Conservation (phyloP, 1,139 yeast genomes). For the Entelexis sorbosivorans region DNA sequence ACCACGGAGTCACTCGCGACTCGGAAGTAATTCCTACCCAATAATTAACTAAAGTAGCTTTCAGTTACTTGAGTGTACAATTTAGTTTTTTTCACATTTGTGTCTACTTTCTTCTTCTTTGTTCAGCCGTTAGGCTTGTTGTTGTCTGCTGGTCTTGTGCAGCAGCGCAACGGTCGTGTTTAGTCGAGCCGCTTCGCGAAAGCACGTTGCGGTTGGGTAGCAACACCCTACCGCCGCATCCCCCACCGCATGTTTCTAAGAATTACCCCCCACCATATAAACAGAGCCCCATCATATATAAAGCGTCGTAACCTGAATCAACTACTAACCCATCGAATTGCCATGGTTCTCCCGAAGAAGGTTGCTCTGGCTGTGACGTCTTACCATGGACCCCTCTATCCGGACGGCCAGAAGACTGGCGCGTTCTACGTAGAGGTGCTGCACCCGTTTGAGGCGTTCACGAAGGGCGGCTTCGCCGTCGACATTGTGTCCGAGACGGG, state of each 20-base stretch:
- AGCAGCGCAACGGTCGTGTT: no score
- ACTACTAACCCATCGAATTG: no score
- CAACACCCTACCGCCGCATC: no score
- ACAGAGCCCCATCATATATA: no score
- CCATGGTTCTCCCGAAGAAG: slow-evolving; percentile 26
- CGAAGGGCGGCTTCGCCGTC: slow-evolving; percentile 41
- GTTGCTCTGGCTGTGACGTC: slow-evolving; percentile 46
- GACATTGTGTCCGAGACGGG: slow-evolving; percentile 51
- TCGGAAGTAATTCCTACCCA: background rate
- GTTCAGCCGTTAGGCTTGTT: no score
- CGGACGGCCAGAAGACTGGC: slow-evolving; percentile 48
- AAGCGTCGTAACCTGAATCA: background rate
- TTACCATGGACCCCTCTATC: slow-evolving; percentile 42
- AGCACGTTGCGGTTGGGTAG: no score
- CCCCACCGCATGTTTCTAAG: no score
- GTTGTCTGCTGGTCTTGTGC: no score
- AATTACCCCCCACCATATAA: no score
- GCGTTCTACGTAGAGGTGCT: slow-evolving; percentile 45
- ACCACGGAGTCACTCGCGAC: background rate
- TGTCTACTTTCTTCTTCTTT: no score
- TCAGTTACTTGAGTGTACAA: background rate
- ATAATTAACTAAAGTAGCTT: background rate
- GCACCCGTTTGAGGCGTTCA: slow-evolving; percentile 45
- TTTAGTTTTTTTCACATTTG: background rate
- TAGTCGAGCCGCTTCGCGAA: no score